Base-by-base conservation (phyloP, 2,329 filamentous ascomycete species). In the Fusarium neocosmosporiellum region DNA sequence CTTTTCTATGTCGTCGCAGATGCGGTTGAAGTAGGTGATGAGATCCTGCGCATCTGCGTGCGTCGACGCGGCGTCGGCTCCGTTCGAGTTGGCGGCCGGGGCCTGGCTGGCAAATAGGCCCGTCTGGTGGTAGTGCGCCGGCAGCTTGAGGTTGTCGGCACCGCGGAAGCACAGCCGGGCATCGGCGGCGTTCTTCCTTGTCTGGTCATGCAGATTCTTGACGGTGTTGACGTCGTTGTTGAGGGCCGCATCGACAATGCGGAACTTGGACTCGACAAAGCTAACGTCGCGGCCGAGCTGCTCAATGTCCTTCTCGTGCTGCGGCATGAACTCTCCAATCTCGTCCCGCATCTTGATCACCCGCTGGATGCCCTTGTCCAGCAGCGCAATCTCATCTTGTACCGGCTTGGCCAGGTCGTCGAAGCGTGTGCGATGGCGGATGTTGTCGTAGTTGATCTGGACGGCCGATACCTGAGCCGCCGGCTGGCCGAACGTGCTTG, bases 371-470 rank as follows among this genome's bases (percentile, higher is more conserved):
- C 92, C 90, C 66, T 89, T 89, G 82, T 99, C 96, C 71, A 97
- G 90, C 11, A 87, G 84, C 70, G 94, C 90, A 70, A 99, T 93
- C 74, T 94, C 85, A 70, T 91, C 89, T 79, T 97, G 94, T 18
- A 98, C 86, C 33, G 94, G 90, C 74, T 96, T 93, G 68, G 93
- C 90, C 31, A 98, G 91, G 81, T 98, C 96, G 79, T 95, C 94
- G 85, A 96, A 98, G 70, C 96, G 94, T 5, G 95, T 98, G 0
- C 95, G 97, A 18, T 93, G 92, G 60, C 94, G 91, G 68, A 98
- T 86, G 79, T 93, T 94, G 75, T 89, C 89, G 60, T 93, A 83
- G 81, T 96, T 93, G 77, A 97, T 93, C 77, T 93, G 92, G 20
- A 94, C 92, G 20, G 93, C 94, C 1, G 92, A 91, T 18, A 91